Evolutionary conservation across 2,329 filamentous ascomycete species (phyloP).

Genomic region (Fusarium sambucinum): DNA sequence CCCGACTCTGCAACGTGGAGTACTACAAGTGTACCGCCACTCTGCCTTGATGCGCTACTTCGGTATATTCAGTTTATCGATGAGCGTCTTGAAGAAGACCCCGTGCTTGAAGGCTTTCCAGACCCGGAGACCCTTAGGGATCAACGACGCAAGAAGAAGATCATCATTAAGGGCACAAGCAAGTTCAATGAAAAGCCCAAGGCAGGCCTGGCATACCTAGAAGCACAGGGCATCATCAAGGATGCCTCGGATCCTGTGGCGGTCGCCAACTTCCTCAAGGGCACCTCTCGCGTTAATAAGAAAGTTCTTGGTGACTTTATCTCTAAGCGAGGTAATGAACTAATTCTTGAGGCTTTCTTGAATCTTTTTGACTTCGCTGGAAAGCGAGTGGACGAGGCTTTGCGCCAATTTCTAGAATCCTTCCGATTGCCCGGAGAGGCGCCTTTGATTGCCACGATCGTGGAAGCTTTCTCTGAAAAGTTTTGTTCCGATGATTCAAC

Average conservation of each 20-base stretch:
- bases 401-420: constrained; percentile 86
- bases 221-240: constrained; percentile 86
- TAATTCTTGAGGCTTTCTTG: constrained; percentile 86
- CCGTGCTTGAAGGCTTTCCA: constrained; percentile 73
- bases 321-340: constrained; percentile 89
- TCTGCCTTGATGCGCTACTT: constrained; percentile 92
- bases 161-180: constrained; percentile 86
- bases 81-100: constrained; percentile 81
- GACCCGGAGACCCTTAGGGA: constrained; percentile 73
- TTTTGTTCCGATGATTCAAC: constrained; percentile 79
- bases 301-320: constrained; percentile 91
- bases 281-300: constrained; percentile 90
- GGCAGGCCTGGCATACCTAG: constrained; percentile 85
- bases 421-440: constrained; percentile 96
- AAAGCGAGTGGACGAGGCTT: constrained; percentile 89
- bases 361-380: constrained; percentile 87
- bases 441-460: constrained; percentile 90
- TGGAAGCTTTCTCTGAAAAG: constrained; percentile 87
- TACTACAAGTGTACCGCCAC: constrained; percentile 94
- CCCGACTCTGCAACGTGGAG: constrained; percentile 99
- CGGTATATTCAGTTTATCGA: constrained; percentile 93
- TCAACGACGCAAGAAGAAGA: constrained; percentile 82
- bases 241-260: constrained; percentile 78
- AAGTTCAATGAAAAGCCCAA: constrained; percentile 98
- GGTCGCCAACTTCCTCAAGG: constrained; percentile 88